Evolutionary conservation across 257 asterid species (phyloP).

Genomic region (Petunia axillaris): DNA sequence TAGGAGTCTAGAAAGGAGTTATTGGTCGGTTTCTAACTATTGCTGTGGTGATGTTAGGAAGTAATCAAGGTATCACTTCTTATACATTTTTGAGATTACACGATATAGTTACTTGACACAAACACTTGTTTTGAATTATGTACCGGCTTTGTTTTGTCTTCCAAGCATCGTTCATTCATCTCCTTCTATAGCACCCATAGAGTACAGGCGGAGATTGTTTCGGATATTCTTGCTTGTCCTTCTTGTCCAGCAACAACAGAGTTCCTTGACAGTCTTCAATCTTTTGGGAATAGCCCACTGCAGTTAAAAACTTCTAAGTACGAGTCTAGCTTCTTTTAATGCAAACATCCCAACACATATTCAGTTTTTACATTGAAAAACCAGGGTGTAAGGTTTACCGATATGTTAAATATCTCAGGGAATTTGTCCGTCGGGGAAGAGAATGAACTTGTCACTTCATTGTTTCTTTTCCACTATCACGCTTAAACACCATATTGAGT

Average conservation of each 20-base stretch:
- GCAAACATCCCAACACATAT: not conserved
- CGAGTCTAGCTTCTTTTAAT: not conserved
- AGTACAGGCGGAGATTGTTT: not conserved
- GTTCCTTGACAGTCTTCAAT: not conserved
- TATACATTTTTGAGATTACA: not conserved
- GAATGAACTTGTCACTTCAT: too few species aligned
- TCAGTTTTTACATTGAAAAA: too few species aligned
- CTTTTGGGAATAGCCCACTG: not conserved
- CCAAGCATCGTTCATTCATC: not conserved
- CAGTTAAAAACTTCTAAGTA: not conserved
- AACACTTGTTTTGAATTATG: not conserved
- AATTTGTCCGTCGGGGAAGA: too few species aligned
- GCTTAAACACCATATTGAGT: too few species aligned
- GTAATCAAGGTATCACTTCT: not conserved
- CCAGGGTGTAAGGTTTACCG: too few species aligned
- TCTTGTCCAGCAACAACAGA: not conserved
- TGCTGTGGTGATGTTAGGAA: not conserved
- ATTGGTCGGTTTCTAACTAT: not conserved
- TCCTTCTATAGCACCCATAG: not conserved
- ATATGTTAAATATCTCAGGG: too few species aligned
- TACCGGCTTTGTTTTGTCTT: not conserved
- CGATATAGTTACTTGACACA: not conserved
- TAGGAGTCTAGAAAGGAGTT: not conserved
- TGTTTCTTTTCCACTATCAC: too few species aligned
- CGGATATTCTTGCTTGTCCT: not conserved